Percentiles rank a stretch among this genome's conserved stretches.
Conservation (phyloP, 2,329 filamentous ascomycete genomes). For the Pseudocercospora vitis region DNA sequence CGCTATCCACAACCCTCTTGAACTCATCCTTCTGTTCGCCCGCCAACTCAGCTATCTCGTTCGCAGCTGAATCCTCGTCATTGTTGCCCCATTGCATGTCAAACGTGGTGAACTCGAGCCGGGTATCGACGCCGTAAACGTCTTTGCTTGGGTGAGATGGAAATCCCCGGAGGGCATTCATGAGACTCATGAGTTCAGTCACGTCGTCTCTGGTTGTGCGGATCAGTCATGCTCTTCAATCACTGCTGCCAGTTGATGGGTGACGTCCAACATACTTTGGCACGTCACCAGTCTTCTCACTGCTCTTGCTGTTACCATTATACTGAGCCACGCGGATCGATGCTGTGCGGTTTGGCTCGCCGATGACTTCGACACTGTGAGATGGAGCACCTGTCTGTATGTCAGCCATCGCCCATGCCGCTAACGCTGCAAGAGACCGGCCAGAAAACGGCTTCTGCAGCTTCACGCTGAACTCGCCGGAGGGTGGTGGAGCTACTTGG, state of each 20-base stretch:
- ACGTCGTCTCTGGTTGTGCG: conserved; percentile 46
- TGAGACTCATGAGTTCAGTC: conserved; percentile 42
- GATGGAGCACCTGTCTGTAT: conserved; percentile 33
- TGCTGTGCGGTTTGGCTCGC: conserved; percentile 44
- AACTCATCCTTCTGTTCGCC: conserved; percentile 47
- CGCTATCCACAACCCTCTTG: conserved; percentile 45
- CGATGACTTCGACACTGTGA: conserved; percentile 43
- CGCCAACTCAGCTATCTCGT: conserved; percentile 37
- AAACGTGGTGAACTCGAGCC: conserved; percentile 45
- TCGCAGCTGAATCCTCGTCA: conserved; percentile 40
- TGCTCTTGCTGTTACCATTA: conserved; percentile 35
- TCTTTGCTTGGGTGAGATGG: conserved; percentile 42
- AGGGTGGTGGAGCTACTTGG: conserved; percentile 39
- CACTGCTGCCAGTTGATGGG: too few relatives aligned
- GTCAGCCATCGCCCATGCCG: too few relatives aligned
- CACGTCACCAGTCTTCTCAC: conserved; percentile 43
- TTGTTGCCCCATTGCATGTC: conserved; percentile 46
- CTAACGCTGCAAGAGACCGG: too few relatives aligned
- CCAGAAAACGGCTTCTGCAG: conserved; percentile 39
- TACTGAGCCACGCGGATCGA: conserved; percentile 37
- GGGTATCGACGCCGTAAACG: conserved; percentile 42
- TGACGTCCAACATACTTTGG: conserved; percentile 37
- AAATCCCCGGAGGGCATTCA: conserved; percentile 43
- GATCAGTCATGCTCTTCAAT: too few relatives aligned
- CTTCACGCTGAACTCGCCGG: conserved; percentile 38